A percentile compares a stretch with the other conserved stretches of the same genome.
These are phyloP conservation scores for Podaxis mareebaensis DNA, from an alignment of 768 basidiomycete genomes.

Conservation along the genomic window DNA sequence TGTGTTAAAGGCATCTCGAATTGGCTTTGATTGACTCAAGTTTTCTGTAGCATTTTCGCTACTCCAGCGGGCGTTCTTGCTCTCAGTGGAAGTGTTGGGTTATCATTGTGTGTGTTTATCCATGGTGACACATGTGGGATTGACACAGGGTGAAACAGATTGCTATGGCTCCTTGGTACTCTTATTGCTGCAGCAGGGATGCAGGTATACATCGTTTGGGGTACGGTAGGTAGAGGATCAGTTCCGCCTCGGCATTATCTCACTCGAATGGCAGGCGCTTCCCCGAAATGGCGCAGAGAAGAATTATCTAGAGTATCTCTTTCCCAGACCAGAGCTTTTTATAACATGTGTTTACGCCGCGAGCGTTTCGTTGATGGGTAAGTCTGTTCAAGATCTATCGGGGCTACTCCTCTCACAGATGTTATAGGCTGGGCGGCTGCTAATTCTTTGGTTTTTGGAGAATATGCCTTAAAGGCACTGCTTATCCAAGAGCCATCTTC, in stretches of 20 bases:
- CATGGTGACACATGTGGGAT: background rate
- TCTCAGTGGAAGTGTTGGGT: conserved; percentile 41
- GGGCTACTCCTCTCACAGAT: background rate
- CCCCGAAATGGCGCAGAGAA: conserved; percentile 73
- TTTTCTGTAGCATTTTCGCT: conserved; percentile 34
- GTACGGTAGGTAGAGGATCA: conserved; percentile 27
- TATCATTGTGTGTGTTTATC: conserved; percentile 31
- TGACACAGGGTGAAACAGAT: conserved; percentile 16
- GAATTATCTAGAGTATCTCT: conserved; percentile 67
- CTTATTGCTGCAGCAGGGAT: conserved; percentile 35
- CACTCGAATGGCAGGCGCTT: conserved; percentile 37
- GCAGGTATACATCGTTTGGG: conserved; percentile 38
- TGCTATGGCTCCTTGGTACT: conserved; percentile 39
- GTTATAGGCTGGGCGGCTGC: conserved; percentile 40
- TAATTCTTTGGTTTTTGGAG: conserved; percentile 59
- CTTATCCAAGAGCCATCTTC: conserved; percentile 20
- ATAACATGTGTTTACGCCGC: conserved; percentile 56
- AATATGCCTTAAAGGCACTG: conserved; percentile 41
- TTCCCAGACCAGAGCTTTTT: conserved; percentile 54
- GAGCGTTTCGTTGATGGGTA: conserved; percentile 51
- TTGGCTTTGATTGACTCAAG: background rate
- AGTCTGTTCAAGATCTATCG: background rate
- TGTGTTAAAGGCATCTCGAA: conserved; percentile 1
- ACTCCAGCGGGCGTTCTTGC: conserved; percentile 41
- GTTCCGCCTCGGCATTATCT: background rate